phyloP scores from a whole-genome alignment of 2,329 filamentous ascomycete genomes.

The Mycosphaerella arachidis region DNA sequence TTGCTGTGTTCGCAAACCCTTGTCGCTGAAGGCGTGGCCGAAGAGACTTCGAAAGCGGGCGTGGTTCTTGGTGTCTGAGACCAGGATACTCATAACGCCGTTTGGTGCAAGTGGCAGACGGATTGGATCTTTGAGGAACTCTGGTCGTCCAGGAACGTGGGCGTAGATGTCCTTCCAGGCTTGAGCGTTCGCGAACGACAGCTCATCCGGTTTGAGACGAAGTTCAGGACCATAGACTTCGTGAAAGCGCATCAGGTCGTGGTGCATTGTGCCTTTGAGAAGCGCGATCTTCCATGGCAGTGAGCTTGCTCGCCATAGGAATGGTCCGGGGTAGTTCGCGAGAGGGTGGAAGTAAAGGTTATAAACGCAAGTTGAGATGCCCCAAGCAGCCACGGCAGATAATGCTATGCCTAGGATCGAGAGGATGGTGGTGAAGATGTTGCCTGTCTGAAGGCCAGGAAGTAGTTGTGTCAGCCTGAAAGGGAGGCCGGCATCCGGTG shows the following conservation, averaged over 20 bases:
- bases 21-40: constrained; percentile 32
- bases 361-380: constrained; percentile 2
- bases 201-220: constrained; percentile 44
- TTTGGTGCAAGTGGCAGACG: not conserved
- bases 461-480: not conserved
- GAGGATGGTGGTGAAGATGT: not conserved
- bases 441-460: not conserved
- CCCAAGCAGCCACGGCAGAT: constrained; percentile 9
- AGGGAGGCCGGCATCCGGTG: not conserved
- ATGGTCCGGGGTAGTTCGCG: constrained; percentile 3
- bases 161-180: constrained; percentile 44
- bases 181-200: constrained; percentile 39
- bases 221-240: constrained; percentile 41
- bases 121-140: not conserved
- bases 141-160: constrained; percentile 17
- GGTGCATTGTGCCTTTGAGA: not conserved
- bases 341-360: constrained; percentile 45
- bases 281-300: constrained; percentile 1
- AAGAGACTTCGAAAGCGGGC: not conserved
- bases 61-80: not conserved
- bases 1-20: constrained; percentile 37
- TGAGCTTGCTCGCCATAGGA: not conserved
- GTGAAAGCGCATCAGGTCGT: constrained; percentile 26
- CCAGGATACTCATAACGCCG: not conserved
- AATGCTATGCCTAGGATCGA: constrained; percentile 6